Base-by-base conservation (phyloP, 306 rosid genomes). In the Dalbergia cultrata region DNA sequence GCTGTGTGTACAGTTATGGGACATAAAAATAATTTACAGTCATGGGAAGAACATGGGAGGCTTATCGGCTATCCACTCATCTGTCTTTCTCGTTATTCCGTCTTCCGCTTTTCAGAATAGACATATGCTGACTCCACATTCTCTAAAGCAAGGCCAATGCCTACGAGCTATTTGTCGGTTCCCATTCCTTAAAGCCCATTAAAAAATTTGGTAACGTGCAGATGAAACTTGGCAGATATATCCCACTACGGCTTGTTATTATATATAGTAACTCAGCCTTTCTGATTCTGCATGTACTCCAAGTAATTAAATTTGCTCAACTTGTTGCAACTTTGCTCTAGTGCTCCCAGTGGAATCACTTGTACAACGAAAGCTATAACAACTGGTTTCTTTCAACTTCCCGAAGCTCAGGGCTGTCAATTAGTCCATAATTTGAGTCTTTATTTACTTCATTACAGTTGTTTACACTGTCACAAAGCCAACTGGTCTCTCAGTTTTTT, bases 11-110 rank as follows among this genome's bases (percentile, higher is more conserved):
- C 69, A 39, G 60, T 75, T 44, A 74, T 41, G 67, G 71, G 82
- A 78, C 81, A 0, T 50, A 16, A 54, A 7, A 54, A 8, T 53
- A 53, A 61, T 60, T 79, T 37, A 85, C 60, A 80, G 88, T 89
- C 73, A 85, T 88, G 96, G 93, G 91, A 82, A 81, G 92, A 89
- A 87, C 97, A 86, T 88, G 93, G 82, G 88, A 82, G 82, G 82
- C 71, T 71, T 79, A 81, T 84, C 72, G 44, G 75, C 74, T 82
- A 73, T 45, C 60, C 67, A 49, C 43, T 79, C 43, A 60, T 59
- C 67, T 72, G 74, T 76, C 62, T 83, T 83, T 85, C 79, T 75
- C 57, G 70, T 89, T 81, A 67, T 89, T 85, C 88, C 70, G 61
- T 88, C 76, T 76, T 67, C 76, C 88, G 73, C 83, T 87, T 85